Evolutionary conservation across 2,329 filamentous ascomycete species (phyloP), one percentile per base, ranked within the genome.

Genomic region (Trematosphaeria pertusa): DNA sequence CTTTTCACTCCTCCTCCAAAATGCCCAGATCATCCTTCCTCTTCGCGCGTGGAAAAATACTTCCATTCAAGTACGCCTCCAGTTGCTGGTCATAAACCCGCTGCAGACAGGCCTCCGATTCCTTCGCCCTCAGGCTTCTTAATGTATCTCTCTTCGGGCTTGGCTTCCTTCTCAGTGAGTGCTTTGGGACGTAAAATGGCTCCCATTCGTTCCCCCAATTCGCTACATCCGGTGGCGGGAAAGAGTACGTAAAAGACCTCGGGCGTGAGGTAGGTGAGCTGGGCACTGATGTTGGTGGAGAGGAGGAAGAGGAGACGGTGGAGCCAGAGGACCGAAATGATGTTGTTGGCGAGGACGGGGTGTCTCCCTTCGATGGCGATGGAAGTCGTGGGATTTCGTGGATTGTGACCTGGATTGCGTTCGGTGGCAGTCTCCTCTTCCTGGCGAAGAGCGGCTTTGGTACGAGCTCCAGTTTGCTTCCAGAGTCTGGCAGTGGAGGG

Each of bases 51-150:
- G 28, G 26, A 43, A 62, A 65, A 12, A 69, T 43, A 7, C 48
- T 51, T 15, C 65, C 66, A 18, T 58, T 57, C 34, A 72, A 39
- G 39, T 71, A 70, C 20, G 57, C 59, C 9, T 53, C 58, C 14
- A 65, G 58, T 50, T 60, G 62, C 24, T 62, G 54, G 38, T 71
- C 63, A 41, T 64, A 71, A 4, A 61, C 47, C 18, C 41, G 51
- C 50, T 68, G 64, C 48, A 72, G 45, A 43, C 64, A 67, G 8
- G 62, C 62, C 11, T 72, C 70, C 3, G 63, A 68, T 24, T 69
- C 64, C 43, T 66, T 70, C 5, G 58, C 64, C 42, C 70, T 46
- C 15, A 73, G 39, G 20, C 59, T 58, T 20, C 70, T 63, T 34
- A 73, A 41, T 0, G 58, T 67, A 22, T 67, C 64, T 24, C 53